Base-by-base conservation (phyloP, 2,329 filamentous ascomycete species). In the Aspergillus pseudoviridinutans region DNA sequence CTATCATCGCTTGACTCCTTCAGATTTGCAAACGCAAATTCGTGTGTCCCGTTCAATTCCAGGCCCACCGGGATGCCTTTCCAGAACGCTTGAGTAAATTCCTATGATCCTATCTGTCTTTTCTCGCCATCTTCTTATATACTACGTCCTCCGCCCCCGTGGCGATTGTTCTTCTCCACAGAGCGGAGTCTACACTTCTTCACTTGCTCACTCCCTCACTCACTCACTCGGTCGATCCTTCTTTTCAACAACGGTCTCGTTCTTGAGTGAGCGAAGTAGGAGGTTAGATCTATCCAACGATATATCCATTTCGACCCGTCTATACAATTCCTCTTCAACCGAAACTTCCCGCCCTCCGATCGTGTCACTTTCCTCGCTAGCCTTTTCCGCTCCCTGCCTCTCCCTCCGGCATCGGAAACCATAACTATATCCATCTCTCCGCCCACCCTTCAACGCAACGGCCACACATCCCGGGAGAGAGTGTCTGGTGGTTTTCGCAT, bases 121-220 rank as follows among this genome's bases (percentile, higher is more conserved):
- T 38, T 50, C 56, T 54, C 32, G 44, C 51, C 42, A 28, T 24
- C 53, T 52, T 51, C 56, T 59, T 64, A 62, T 63, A 63, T 60
- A 58, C 51, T 54, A 38, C 49, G 22, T 42, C 25, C 56, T 59
- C 61, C 57, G 54, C 59, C 55, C 32, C 60, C 57, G 60, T 61
- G 55, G 57, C 62, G 56, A 53, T 59, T 64, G 61, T 51, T 57
- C 54, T 62, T 61, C 65, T 64, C 64, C 67, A 70, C 65, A 63
- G 55, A 61, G 68, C 64, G 55, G 66, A 62, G 60, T 60, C 58
- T 22, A 17, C 50, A 52, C 50, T 59, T 53, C 50, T 50, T 55
- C 46, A 58, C 41, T 42, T 56, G 51, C 47, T 57, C 46, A 47
- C 46, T 35, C 9, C 53, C 25, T 49, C 42, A 41, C 49, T 42